Base-by-base conservation (phyloP, 441 rosid genomes). In the Euphorbia neoarborescens region DNA sequence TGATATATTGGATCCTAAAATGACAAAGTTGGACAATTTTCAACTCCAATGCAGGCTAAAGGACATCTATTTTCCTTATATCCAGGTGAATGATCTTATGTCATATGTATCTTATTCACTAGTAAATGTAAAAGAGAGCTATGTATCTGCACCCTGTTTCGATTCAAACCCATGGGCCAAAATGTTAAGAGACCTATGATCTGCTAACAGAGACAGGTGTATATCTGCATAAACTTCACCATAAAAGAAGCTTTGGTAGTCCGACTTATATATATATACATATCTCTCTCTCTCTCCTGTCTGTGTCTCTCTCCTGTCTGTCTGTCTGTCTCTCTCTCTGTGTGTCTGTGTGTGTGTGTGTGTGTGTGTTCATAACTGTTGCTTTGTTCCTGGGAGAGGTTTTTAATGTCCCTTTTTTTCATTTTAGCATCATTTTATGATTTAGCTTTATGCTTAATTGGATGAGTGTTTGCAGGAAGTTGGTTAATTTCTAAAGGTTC, bases 11-110 rank as follows among this genome's bases (percentile, higher is more conserved):
- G 80, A 79, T 70, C 79, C 81, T 13, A 82, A 74, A 71, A 37
- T 71, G 32, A 78, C 73, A 62, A 68, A 70, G 24, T 68, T 81
- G 60, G 81, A 83, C 56, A 35, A 54, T 71, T 48, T 38, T 77
- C 84, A 83, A 71, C 87, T 89, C 68, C 83, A 67, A 50, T 89
- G 94, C 83, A 83, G 71, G 68, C 83, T 91, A 69, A 91, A 91
- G 90, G 97, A 91, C 80, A 88, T 89, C 54, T 91, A 89, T 66
- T 91, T 89, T 71, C 94, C 96, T 12, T 91, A 89, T 70, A 83
- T 91, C 69, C 94, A 89, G 96, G 95, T 89, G 68, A 42, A 73
- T 25, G 60, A 35, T 17, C 12, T 62, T 35, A 32, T 11, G 19
- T 15, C 13, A 20, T 53, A 4, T 24, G 15, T n/a, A 17, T 62